Base-by-base conservation (phyloP, 352 stramenopile genomes). In the Phytopythium aichiense region DNA sequence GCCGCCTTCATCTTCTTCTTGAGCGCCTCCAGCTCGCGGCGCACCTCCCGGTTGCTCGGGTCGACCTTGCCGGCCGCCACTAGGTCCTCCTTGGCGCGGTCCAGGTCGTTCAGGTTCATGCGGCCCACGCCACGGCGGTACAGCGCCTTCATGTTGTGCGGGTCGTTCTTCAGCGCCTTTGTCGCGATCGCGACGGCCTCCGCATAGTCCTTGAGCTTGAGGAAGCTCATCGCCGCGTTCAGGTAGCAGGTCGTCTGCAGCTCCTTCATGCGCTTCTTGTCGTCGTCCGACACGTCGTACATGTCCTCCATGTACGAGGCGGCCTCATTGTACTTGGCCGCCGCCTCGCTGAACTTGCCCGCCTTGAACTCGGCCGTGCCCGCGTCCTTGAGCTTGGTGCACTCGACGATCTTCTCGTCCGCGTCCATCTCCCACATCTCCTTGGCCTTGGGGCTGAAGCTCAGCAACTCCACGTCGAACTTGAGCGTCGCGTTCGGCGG, bases 381-480 rank as follows among this genome's bases (percentile, higher is more conserved):
- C 63, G 95, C 76, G 7, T 89, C 78, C 65, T 98, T 98, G 31
- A 98, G 71, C 66, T 88, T 82, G 23, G 82, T 79, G 18, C 90
- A 92, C 57, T 96, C 87, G 13, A 73, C 74, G 40, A 98, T 82
- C 66, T 94, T 95, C 64, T 94, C 85, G 22, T 81, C 73, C 0
- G 81, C 65, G 50, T 88, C 78, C 84, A 96, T 94, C 60, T 98
- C 91, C 91, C 91, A 98, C 68, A 94, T 90, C 71, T 98, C 88
- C 71, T 98, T 98, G 40, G 92, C 88, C 74, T 98, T 98, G 55
- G 96, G 90, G 56, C 85, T 83, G 71, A 98, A 98, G 50, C 84
- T 90, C 30, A 99, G 67, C 52, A 99, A 72, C 76, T 99, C 96
- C 11, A 99, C 94, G 52, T 99, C 96, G 73, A 99, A 99, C 68